phyloP scores from a whole-genome alignment of 176 grass and related monocot species.

The Triticum timopheevii region DNA sequence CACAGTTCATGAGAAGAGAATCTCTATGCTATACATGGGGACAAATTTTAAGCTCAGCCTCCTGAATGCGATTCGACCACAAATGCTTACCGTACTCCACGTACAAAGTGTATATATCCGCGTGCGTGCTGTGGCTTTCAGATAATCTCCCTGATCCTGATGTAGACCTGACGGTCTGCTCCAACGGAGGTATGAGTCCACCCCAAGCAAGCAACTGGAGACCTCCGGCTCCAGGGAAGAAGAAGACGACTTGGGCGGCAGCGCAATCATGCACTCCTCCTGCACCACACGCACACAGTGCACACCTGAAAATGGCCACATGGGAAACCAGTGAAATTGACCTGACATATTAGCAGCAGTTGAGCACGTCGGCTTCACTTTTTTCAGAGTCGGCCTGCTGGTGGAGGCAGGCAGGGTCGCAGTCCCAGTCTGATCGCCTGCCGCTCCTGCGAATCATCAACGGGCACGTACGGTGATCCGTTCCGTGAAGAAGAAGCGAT shows the following conservation, averaged over 20 bases:
- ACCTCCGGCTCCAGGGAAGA: neutral
- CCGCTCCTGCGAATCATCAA: neutral
- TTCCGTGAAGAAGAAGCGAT: neutral
- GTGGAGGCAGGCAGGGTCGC: neutral
- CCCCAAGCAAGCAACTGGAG: constrained; percentile 4
- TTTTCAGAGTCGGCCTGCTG: neutral
- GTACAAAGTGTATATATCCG: neutral
- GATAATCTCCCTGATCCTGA: neutral
- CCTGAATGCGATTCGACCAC: neutral
- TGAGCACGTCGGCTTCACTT: neutral
- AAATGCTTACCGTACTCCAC: neutral
- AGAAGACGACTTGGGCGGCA: neutral
- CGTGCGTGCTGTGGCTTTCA: neutral
- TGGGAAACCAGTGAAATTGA: neutral
- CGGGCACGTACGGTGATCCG: neutral
- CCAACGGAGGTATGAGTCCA: neutral
- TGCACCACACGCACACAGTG: neutral
- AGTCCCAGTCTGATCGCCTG: neutral
- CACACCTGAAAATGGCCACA: neutral
- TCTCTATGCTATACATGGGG: neutral
- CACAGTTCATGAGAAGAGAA: neutral
- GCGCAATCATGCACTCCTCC: neutral
- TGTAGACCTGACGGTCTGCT: neutral
- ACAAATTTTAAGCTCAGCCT: neutral
- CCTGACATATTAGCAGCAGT: neutral